Percentiles rank a stretch among this genome's conserved stretches.
phyloP scores from a whole-genome alignment of 768 basidiomycete species.

The Infundibulicybe gibba region DNA sequence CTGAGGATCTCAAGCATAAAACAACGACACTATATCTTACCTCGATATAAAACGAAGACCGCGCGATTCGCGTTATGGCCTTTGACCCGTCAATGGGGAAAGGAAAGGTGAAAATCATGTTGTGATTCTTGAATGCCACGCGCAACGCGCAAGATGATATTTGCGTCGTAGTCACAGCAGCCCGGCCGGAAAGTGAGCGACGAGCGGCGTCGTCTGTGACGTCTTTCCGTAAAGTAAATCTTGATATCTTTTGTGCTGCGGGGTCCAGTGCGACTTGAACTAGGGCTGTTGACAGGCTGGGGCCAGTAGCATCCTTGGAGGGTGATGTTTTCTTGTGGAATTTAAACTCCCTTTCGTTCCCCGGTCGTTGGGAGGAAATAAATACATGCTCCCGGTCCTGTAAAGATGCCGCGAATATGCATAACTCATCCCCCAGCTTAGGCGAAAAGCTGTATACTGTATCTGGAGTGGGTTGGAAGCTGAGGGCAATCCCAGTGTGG shows the following conservation, averaged over 20 bases:
- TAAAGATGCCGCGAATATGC: constrained; percentile 22
- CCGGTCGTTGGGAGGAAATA: constrained; percentile 24
- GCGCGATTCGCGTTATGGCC: constrained; percentile 41
- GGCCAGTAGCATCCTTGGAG: background rate
- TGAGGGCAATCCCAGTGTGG: constrained; percentile 19
- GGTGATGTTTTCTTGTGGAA: background rate
- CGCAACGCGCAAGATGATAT: constrained; percentile 26
- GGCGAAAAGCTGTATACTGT: constrained; percentile 7
- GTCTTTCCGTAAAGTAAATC: constrained; percentile 16
- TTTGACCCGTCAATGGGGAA: constrained; percentile 36
- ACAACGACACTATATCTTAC: constrained; percentile 17
- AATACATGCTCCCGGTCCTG: constrained; percentile 24
- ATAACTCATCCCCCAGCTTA: constrained; percentile 21
- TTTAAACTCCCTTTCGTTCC: constrained; percentile 12
- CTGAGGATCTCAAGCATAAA: background rate
- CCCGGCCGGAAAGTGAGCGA: constrained; percentile 13
- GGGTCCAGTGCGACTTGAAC: background rate
- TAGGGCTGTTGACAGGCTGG: background rate
- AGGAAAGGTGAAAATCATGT: constrained; percentile 31
- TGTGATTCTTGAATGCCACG: constrained; percentile 20
- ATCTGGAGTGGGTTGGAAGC: constrained; percentile 19
- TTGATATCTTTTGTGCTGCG: constrained; percentile 2
- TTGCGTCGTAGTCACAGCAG: constrained; percentile 19
- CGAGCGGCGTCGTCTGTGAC: constrained; percentile 14
- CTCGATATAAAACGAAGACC: constrained; percentile 51